Base-by-base conservation (phyloP, 2,329 filamentous ascomycete species). In the Beauveria australis region DNA sequence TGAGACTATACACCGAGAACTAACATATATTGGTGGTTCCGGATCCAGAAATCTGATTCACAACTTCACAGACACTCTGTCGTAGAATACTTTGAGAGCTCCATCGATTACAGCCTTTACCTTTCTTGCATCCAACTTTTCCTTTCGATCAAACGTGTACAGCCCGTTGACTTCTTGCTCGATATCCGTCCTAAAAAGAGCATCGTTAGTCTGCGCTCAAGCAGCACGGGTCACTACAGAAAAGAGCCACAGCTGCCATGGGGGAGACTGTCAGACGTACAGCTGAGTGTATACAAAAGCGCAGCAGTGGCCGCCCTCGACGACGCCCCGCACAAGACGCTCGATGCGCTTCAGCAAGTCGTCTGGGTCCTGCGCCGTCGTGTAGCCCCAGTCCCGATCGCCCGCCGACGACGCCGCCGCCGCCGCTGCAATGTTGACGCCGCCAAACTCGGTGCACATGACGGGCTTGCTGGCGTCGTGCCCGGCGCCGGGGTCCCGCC, bases 131-230 rank as follows among this genome's bases (percentile, higher is more conserved):
- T 83, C 79, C 47, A 89, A 73, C 72, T 89, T 89, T 62, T 80
- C 80, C 65, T 78, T 75, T 1, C 86, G 78, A 63, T 87, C 80
- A 64, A 81, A 86, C 0, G 84, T 81, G 65, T 87, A 88, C 26
- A 89, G 67, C 0, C 86, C 86, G 65, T 89, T 89, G 41, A 84
- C 82, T 67, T 89, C 86, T 66, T 89, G 85, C 70, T 89, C 85
- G 56, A 89, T 85, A 67, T 85, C 81, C 61, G 77, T 77, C 43
- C 77, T 79, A 47, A 14, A 16, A 19, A 0, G 16, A 37, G 10
- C 1, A 49, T n/a, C 2, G 46, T 48, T 19, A 2, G 86, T 89
- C 66, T 86, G 89, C 1, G 12, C 4, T 1, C 12, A 37, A 14
- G 33, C 5, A 37, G 33, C 33, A 37, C 33, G 5, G 12, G 12